Conservation (phyloP, 176 grass and related monocot species). For the Ampelocalamus luodianensis region DNA sequence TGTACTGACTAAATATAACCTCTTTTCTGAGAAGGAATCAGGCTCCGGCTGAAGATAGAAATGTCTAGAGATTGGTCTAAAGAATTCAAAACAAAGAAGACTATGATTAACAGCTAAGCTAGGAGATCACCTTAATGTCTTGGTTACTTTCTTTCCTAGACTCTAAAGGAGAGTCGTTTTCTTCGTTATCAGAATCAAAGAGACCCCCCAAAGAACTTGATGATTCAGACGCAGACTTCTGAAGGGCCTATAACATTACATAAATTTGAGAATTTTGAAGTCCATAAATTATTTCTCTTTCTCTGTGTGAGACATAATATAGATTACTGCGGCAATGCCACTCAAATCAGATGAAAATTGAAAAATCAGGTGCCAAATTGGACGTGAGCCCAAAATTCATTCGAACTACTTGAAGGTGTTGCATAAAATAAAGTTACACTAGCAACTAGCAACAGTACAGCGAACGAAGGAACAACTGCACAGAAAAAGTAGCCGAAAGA, state of each 20-base stretch:
- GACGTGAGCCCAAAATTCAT: slow-evolving; percentile 5
- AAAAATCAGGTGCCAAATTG: background rate
- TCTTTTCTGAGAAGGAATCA: slow-evolving; percentile 58
- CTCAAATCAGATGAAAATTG: slow-evolving; percentile 20
- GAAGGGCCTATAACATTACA: slow-evolving; percentile 54
- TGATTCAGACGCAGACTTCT: slow-evolving; percentile 60
- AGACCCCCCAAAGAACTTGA: slow-evolving; percentile 68
- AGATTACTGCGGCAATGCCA: background rate
- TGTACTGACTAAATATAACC: slow-evolving; percentile 62
- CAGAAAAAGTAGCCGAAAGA: background rate
- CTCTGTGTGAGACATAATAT: background rate
- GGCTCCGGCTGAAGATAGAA: slow-evolving; percentile 50
- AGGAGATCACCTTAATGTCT: slow-evolving; percentile 57
- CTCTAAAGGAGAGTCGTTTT: slow-evolving; percentile 42
- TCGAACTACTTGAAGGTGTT: slow-evolving; percentile 22
- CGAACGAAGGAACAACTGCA: background rate
- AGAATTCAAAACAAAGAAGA: slow-evolving; percentile 20
- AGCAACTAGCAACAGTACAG: background rate
- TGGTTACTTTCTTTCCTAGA: slow-evolving; percentile 38
- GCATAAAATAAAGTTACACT: slow-evolving; percentile 32
- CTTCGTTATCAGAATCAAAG: slow-evolving; percentile 77
- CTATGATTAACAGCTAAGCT: slow-evolving; percentile 22
- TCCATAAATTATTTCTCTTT: slow-evolving; percentile 35
- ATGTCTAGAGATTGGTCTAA: slow-evolving; percentile 10
- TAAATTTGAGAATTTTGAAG: slow-evolving; percentile 32